Percentiles rank a stretch among this genome's conserved stretches.
phyloP scores from a whole-genome alignment of 2,329 filamentous ascomycete species.

The Sporothrix pseudoabietina region DNA sequence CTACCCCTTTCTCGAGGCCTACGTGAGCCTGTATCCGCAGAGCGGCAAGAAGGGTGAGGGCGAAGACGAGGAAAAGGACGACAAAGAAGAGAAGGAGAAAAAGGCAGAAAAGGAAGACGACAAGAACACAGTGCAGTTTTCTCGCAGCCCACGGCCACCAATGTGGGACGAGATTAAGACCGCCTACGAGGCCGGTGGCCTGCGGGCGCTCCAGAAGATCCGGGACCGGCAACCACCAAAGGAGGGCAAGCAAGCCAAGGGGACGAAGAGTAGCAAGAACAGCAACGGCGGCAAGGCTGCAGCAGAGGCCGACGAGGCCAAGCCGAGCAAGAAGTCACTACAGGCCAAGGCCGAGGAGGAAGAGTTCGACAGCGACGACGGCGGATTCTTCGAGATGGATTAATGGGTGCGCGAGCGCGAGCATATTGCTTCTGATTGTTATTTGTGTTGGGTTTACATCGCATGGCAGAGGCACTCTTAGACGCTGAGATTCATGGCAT shows the following conservation, averaged over 20 bases:
- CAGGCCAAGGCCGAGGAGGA: constrained; percentile 12
- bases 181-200: constrained; percentile 62
- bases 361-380: constrained; percentile 42
- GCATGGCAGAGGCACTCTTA: not conserved
- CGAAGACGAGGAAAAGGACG: constrained; percentile 40
- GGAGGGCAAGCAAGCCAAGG: constrained; percentile 24
- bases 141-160: constrained; percentile 55
- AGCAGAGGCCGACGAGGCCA: not conserved
- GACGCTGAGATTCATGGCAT: constrained; percentile 18
- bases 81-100: constrained; percentile 3
- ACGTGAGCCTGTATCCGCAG: constrained; percentile 63
- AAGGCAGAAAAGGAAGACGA: not conserved
- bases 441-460: not conserved
- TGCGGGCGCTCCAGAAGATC: constrained; percentile 53
- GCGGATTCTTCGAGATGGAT: constrained; percentile 58
- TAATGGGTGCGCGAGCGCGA: constrained; percentile 11
- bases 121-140: constrained; percentile 47
- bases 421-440: not conserved
- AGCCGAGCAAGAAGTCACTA: constrained; percentile 23
- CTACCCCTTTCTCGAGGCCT: constrained; percentile 70
- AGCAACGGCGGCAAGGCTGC: constrained; percentile 5
- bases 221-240: constrained; percentile 52
- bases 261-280: not conserved
- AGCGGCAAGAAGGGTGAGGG: not conserved
- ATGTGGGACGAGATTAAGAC: constrained; percentile 70